phyloP scores from a whole-genome alignment of 2,329 filamentous ascomycete genomes.

The Colletotrichum acutatum region DNA sequence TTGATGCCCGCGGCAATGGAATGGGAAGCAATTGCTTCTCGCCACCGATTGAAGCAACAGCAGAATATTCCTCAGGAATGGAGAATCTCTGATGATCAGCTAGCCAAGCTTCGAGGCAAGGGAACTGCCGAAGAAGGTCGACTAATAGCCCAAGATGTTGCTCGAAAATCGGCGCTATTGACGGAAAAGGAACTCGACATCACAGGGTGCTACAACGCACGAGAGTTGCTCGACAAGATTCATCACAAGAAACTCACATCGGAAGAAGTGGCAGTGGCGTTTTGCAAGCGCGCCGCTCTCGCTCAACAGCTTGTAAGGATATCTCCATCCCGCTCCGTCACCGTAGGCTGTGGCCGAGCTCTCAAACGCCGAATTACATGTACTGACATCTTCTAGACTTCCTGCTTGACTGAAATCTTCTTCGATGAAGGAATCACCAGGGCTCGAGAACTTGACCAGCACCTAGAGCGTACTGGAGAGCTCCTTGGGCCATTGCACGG shows the following conservation, averaged over 20 bases:
- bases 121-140: constrained; percentile 30
- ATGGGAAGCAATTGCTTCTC: constrained; percentile 31
- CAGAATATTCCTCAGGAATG: constrained; percentile 33
- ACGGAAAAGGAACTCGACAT: constrained; percentile 39
- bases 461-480: constrained; percentile 50
- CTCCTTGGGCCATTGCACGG: constrained; percentile 71
- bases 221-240: constrained; percentile 35
- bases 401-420: constrained; percentile 60
- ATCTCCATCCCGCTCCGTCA: background rate
- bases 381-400: constrained; percentile 38
- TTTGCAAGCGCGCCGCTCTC: constrained; percentile 42
- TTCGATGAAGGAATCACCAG: constrained; percentile 57
- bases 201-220: constrained; percentile 34
- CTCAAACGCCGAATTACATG: background rate
- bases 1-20: constrained; percentile 8
- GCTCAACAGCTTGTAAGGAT: constrained; percentile 40
- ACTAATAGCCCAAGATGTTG: constrained; percentile 23
- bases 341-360: background rate
- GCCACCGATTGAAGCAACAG: constrained; percentile 24
- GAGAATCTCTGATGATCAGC: constrained; percentile 14
- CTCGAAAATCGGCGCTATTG: constrained; percentile 29
- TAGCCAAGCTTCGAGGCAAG: constrained; percentile 13
- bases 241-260: constrained; percentile 36
- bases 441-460: constrained; percentile 57
- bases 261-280: constrained; percentile 40